Conservation (phyloP, 805 yeast genomes). For the Kodamaea jinghongensis region DNA sequence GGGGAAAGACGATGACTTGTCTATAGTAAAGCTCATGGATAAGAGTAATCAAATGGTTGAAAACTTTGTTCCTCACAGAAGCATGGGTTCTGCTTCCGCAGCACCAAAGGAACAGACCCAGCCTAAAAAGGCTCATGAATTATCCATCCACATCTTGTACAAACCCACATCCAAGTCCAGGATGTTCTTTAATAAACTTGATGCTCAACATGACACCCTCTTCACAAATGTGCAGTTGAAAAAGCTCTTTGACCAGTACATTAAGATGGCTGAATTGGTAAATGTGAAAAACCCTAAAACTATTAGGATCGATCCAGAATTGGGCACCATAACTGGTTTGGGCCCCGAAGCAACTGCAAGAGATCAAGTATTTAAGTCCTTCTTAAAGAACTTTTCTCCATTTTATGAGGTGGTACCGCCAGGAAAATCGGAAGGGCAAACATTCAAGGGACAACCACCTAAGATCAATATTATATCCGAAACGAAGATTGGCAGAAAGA, state of each 20-base stretch:
- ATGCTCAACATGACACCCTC: slow-evolving; percentile 33
- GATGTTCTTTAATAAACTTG: slow-evolving; percentile 44
- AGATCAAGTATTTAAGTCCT: slow-evolving; percentile 44
- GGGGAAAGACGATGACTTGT: slow-evolving; percentile 83
- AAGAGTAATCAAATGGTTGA: slow-evolving; percentile 47
- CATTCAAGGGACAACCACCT: slow-evolving; percentile 67
- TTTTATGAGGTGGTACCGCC: slow-evolving; percentile 49
- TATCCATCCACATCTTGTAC: slow-evolving; percentile 41
- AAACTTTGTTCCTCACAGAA: slow-evolving; percentile 63
- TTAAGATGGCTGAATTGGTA: slow-evolving; percentile 50
- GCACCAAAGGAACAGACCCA: slow-evolving; percentile 18
- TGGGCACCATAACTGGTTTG: slow-evolving; percentile 43
- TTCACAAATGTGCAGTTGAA: slow-evolving; percentile 59
- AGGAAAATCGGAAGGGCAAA: slow-evolving; percentile 32
- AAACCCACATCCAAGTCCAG: slow-evolving; percentile 55
- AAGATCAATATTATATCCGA: slow-evolving; percentile 65
- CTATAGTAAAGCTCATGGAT: slow-evolving; percentile 50
- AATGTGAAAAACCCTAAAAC: slow-evolving; percentile 50
- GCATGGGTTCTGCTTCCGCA: slow-evolving; percentile 17
- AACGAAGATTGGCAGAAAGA: slow-evolving; percentile 76
- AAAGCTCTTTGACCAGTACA: slow-evolving; percentile 52
- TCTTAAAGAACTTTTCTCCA: slow-evolving; percentile 48
- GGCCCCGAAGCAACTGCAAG: slow-evolving; percentile 32
- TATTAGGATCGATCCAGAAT: slow-evolving; percentile 53
- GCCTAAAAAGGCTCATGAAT: slow-evolving; percentile 25